These are phyloP conservation scores for Exophiala phaeomuriformis DNA, from an alignment of 2,329 filamentous ascomycete genomes.

Conservation along the genomic window DNA sequence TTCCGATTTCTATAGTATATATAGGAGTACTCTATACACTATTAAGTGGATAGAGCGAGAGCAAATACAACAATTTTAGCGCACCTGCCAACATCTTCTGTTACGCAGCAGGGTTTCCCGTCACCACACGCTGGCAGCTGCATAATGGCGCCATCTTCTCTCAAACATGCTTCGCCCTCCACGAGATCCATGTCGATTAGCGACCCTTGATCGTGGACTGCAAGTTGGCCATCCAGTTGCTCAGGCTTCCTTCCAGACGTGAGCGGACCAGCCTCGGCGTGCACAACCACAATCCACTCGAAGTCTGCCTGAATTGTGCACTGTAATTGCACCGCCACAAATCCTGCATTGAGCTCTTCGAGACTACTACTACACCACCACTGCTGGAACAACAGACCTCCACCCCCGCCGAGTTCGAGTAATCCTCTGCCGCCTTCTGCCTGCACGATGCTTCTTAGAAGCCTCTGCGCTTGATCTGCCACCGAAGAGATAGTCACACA, in stretches of 20 bases:
- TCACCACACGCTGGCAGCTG: neutral
- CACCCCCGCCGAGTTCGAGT: neutral
- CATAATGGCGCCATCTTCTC: conserved; percentile 4
- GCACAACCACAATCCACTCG: neutral
- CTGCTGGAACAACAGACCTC: neutral
- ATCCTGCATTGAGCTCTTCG: neutral
- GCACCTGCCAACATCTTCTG: too few relatives aligned
- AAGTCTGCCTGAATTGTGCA: too few relatives aligned
- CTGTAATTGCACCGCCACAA: conserved; percentile 3
- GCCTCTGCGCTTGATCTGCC: conserved; percentile 1
- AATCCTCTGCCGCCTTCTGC: neutral
- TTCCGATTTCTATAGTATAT: too few relatives aligned
- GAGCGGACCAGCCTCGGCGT: neutral
- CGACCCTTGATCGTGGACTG: neutral
- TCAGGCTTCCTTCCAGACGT: neutral
- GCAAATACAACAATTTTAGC: too few relatives aligned
- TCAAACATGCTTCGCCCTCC: neutral
- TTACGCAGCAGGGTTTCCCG: neutral
- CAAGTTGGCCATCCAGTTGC: neutral
- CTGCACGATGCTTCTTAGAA: neutral
- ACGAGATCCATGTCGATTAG: conserved; percentile 7
- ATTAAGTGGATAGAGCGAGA: too few relatives aligned
- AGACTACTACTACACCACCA: too few relatives aligned
- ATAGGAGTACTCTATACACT: too few relatives aligned
- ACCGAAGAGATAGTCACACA: neutral